Evolutionary conservation across 305 asterid species (phyloP).

Genomic region (Lippia alba): DNA sequence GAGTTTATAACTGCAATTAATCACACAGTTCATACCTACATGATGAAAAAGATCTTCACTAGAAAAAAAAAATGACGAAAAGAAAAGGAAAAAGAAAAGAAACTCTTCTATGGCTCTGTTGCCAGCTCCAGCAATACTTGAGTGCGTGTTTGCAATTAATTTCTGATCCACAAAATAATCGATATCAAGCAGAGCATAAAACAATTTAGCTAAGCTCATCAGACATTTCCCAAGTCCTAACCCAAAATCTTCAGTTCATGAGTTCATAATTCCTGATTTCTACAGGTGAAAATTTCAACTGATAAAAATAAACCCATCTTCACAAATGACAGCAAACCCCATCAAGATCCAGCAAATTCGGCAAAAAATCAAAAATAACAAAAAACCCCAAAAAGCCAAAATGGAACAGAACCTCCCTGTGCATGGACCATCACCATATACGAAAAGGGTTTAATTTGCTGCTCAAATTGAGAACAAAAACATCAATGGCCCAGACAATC

Average conservation of each 20-base stretch:
- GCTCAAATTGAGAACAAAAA: constrained; percentile 24
- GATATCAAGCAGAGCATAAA: too few species aligned
- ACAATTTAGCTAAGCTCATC: too few species aligned
- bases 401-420: constrained; percentile 13
- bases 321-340: constrained; percentile 2
- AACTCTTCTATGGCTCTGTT: not conserved
- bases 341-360: not conserved
- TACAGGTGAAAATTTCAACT: too few species aligned
- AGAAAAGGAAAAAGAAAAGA: constrained; percentile 34
- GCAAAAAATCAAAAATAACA: not conserved
- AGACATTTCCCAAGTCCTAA: too few species aligned
- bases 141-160: too few species aligned
- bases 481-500: constrained; percentile 17
- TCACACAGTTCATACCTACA: too few species aligned
- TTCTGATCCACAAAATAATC: too few species aligned
- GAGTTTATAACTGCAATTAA: not conserved
- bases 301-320: not conserved
- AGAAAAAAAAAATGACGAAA: constrained; percentile 35
- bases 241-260: too few species aligned
- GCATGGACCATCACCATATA: constrained; percentile 31
- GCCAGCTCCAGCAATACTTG: too few species aligned
- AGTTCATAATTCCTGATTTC: too few species aligned
- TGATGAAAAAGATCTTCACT: constrained; percentile 17
- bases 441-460: constrained; percentile 12
- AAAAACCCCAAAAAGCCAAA: not conserved